Evolutionary conservation across 129 eudicot genomes (phyloP).

Genomic region (Erigeron canadensis): DNA sequence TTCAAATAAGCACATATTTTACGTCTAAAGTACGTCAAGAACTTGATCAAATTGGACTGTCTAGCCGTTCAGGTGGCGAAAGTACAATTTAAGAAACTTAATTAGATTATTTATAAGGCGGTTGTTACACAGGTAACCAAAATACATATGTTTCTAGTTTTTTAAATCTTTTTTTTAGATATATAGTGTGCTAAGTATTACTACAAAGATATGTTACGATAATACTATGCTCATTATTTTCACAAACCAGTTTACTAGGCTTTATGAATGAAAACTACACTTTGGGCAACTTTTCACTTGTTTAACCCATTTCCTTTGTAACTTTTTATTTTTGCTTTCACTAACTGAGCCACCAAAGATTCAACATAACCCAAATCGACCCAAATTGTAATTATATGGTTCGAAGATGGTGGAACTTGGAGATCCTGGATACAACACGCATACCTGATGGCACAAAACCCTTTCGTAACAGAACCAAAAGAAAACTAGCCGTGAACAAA

Average conservation of each 20-base stretch:
- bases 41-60: no score
- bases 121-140: no score
- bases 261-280: neutral
- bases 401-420: neutral
- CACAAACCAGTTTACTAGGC: neutral
- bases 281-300: neutral
- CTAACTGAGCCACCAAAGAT: neutral
- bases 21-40: no score
- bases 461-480: constrained; percentile 55
- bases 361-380: neutral
- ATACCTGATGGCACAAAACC: constrained; percentile 66
- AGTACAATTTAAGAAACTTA: no score
- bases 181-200: neutral
- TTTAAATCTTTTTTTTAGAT: neutral
- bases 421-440: neutral
- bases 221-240: no score
- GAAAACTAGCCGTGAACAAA: constrained; percentile 59
- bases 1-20: no score
- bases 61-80: no score
- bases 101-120: no score
- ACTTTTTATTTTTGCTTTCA: neutral
- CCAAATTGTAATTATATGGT: neutral
- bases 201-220: no score
- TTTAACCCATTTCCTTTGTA: neutral
- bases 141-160: neutral